Evolutionary conservation across 176 grass and related monocot genomes (phyloP).

Genomic region (Sorghum bicolor): DNA sequence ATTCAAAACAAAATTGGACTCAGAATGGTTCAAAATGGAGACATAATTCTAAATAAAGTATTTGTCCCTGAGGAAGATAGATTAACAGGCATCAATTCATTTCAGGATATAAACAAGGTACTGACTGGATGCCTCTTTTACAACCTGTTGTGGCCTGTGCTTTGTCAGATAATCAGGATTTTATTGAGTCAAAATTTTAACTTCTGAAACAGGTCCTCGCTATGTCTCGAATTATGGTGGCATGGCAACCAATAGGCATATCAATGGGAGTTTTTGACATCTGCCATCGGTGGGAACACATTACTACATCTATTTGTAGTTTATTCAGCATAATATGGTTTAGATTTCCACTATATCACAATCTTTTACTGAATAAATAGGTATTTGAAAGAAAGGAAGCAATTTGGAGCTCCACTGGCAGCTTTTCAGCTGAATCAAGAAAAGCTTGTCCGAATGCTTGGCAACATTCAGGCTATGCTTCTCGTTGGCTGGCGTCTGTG

Average conservation of each 20-base stretch:
- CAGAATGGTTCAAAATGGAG: conserved; percentile 96
- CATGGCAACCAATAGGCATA: conserved; percentile 97
- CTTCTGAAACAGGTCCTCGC: conserved; percentile 64
- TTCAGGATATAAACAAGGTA: conserved; percentile 96
- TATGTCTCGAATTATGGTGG: conserved; percentile 92
- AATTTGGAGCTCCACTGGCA: conserved; percentile 88
- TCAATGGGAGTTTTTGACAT: conserved; percentile 90
- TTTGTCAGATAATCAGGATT: background rate
- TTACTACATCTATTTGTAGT: background rate
- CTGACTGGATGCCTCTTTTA: background rate
- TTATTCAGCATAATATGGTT: background rate
- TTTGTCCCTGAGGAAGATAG: conserved; percentile 91
- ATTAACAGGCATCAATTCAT: conserved; percentile 79
- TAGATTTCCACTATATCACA: background rate
- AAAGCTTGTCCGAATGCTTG: conserved; percentile 94
- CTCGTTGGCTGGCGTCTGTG: conserved; percentile 93
- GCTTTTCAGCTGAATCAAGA: conserved; percentile 98
- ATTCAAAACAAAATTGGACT: conserved; percentile 97
- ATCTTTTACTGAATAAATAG: conserved; percentile 36
- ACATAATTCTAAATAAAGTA: conserved; percentile 85
- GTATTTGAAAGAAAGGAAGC: conserved; percentile 92
- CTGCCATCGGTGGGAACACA: conserved; percentile 60
- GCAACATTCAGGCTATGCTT: conserved; percentile 94
- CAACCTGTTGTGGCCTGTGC: background rate
- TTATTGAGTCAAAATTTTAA: background rate